These are phyloP conservation scores for Macrocybe gigantea DNA, from an alignment of 768 basidiomycete genomes.

Conservation along the genomic window DNA sequence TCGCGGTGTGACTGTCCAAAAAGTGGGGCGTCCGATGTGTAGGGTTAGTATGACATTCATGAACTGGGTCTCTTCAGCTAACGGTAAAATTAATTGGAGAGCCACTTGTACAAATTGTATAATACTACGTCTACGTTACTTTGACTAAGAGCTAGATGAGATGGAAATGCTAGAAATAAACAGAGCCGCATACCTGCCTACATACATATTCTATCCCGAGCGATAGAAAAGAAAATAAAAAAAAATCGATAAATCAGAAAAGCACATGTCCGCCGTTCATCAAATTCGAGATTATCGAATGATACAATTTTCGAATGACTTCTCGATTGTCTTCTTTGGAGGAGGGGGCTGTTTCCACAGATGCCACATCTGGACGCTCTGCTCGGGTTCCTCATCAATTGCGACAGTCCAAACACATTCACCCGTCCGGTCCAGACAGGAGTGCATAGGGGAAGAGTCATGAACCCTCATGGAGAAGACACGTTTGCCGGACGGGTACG, in stretches of 20 bases:
- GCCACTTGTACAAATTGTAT: too few species aligned
- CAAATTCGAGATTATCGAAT: constrained; percentile 29
- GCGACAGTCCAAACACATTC: constrained; percentile 61
- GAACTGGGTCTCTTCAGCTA: too few species aligned
- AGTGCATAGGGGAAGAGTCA: constrained; percentile 52
- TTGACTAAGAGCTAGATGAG: too few species aligned
- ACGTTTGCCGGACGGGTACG: constrained; percentile 57
- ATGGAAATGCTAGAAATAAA: too few species aligned
- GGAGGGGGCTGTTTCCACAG: constrained; percentile 45
- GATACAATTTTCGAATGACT: constrained; percentile 39
- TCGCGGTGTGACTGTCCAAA: too few species aligned
- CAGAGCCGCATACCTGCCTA: too few species aligned
- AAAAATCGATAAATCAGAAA: background rate
- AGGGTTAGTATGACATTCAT: too few species aligned
- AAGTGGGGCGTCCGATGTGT: too few species aligned
- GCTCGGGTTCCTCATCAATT: constrained; percentile 36
- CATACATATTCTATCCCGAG: too few species aligned
- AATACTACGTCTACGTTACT: too few species aligned
- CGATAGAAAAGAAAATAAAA: too few species aligned
- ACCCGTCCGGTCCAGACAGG: constrained; percentile 58
- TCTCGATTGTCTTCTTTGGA: constrained; percentile 24
- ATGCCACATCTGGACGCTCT: constrained; percentile 71
- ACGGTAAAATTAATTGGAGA: too few species aligned
- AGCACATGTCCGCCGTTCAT: background rate
- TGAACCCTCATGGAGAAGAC: constrained; percentile 49